Base-by-base conservation (phyloP, 352 stramenopile genomes). In the Pythium brachiatum region DNA sequence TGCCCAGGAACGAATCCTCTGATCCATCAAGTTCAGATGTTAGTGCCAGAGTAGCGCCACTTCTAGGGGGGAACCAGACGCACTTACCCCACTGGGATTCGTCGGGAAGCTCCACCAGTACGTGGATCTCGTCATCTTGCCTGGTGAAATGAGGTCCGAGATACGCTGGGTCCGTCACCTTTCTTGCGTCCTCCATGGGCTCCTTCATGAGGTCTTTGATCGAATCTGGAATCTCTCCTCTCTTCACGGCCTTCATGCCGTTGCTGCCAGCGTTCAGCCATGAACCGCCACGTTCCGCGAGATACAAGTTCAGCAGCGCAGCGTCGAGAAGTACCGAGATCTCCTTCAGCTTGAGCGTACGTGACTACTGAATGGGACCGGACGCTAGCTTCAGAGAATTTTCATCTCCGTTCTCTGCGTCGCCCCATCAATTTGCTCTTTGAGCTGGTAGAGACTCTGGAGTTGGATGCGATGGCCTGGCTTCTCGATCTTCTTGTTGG, bases 381-480 rank as follows among this genome's bases (percentile, higher is more conserved):
- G n/a, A n/a, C n/a, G n/a, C n/a, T n/a, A n/a, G n/a, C n/a, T n/a
- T n/a, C n/a, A n/a, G n/a, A n/a, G n/a, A n/a, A n/a, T n/a, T n/a
- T n/a, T n/a, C n/a, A n/a, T n/a, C n/a, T n/a, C n/a, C n/a, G n/a
- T n/a, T n/a, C n/a, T n/a, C n/a, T n/a, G n/a, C n/a, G n/a, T n/a
- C n/a, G n/a, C n/a, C n/a, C n/a, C n/a, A n/a, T n/a, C n/a, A n/a
- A n/a, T n/a, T n/a, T n/a, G n/a, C 18, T 87, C 78, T 32, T 75
- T 74, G 5, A 94, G 70, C 26, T 81, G 66, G 39, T 91, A 95
- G 31, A 92, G 64, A 53, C 51, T 76, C 54, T 75, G 47, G 4
- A 92, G 72, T 58, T 93, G 93, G 23, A 78, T 70, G 16, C 81
- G 81, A 25, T 95, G 86, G 0, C 86, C 86, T 25, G 74, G 72